Conservation (phyloP, 2,329 filamentous ascomycete species). For the Beauveria sp. region DNA sequence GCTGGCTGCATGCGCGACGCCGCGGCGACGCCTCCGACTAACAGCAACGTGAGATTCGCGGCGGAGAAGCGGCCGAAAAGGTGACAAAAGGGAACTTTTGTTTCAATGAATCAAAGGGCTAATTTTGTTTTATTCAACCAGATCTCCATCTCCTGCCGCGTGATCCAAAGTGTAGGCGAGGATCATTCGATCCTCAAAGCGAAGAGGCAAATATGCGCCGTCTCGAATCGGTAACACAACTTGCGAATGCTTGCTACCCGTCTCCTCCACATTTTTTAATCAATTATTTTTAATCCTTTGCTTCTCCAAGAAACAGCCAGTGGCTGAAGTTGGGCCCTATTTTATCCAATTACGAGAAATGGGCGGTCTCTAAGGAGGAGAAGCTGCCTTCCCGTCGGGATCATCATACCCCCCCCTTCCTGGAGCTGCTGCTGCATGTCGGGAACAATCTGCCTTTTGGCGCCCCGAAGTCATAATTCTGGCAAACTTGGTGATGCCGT, state of each 20-base stretch:
- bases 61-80: background rate
- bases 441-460: background rate
- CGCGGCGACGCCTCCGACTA: background rate
- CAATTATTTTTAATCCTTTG: background rate
- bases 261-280: background rate
- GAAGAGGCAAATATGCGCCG: conserved; percentile 4
- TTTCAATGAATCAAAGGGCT: background rate
- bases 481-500: background rate
- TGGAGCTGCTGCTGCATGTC: background rate
- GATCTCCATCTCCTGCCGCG: background rate
- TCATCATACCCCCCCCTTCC: conserved; percentile 1
- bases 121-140: background rate
- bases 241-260: conserved; percentile 6
- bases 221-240: conserved; percentile 7
- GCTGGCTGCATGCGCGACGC: background rate
- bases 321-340: background rate
- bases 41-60: background rate
- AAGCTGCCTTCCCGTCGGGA: conserved; percentile 6
- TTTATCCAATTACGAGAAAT: background rate
- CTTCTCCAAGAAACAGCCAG: background rate
- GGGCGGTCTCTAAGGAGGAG: background rate
- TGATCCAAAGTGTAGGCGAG: background rate
- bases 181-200: background rate
- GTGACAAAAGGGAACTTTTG: background rate
- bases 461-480: background rate